phyloP scores from a whole-genome alignment of 192 early-diverging fungal species.

The Backusella psychrophila region DNA sequence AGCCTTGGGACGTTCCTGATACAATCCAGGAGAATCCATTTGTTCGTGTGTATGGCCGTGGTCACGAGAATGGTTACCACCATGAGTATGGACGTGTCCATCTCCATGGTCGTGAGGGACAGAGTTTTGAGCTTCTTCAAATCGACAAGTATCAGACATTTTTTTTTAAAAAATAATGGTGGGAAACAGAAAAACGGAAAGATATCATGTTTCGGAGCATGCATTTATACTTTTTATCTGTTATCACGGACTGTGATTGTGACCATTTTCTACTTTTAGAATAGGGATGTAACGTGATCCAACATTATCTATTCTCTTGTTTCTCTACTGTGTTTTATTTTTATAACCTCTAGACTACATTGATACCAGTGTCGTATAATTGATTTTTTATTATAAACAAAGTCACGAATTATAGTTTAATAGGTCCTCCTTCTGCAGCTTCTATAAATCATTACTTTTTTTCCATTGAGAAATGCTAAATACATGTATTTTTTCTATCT shows the following conservation, averaged over 20 bases:
- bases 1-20: conserved; percentile 70
- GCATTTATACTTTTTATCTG: background rate
- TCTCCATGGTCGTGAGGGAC: conserved; percentile 49
- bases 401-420: background rate
- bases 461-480: background rate
- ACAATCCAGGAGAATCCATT: conserved; percentile 85
- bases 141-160: conserved; percentile 39
- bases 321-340: background rate
- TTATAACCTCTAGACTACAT: too few species aligned
- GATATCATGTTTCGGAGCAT: background rate
- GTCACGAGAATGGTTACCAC: conserved; percentile 56
- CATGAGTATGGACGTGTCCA: conserved; percentile 57
- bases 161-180: background rate
- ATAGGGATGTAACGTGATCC: too few species aligned
- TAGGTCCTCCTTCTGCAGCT: too few species aligned
- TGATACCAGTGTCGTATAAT: too few species aligned
- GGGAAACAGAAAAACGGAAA: background rate
- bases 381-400: background rate
- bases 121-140: conserved; percentile 45
- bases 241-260: background rate
- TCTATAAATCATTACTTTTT: too few species aligned
- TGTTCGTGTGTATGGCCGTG: conserved; percentile 93
- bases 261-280: background rate
- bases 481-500: background rate
- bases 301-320: background rate